phyloP scores from a whole-genome alignment of 2,329 filamentous ascomycete species.

The Fusarium austroafricanum region DNA sequence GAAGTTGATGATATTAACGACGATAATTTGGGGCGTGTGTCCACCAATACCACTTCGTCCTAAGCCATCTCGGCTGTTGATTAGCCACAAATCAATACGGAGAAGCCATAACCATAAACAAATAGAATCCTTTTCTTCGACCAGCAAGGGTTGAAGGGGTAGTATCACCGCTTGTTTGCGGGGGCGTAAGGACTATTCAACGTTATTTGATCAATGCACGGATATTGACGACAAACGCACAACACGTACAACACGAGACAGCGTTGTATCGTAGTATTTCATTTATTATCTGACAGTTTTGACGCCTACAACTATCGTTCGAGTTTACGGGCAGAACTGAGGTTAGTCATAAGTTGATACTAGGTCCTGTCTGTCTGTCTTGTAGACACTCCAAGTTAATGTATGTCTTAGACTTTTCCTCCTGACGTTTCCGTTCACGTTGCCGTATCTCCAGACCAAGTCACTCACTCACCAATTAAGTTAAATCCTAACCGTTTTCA shows the following conservation, averaged over 20 bases:
- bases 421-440: slow-evolving; percentile 24
- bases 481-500: neutral
- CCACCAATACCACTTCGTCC: slow-evolving; percentile 21
- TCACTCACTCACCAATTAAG: neutral
- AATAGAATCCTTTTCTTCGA: slow-evolving; percentile 1
- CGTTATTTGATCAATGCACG: slow-evolving; percentile 32
- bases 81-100: slow-evolving; percentile 16
- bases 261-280: neutral
- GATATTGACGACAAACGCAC: slow-evolving; percentile 12
- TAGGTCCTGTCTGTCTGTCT: no score
- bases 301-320: no score
- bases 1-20: slow-evolving; percentile 9
- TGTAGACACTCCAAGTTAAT: no score
- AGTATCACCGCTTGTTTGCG: slow-evolving; percentile 14
- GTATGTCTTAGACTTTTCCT: slow-evolving; percentile 24
- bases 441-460: slow-evolving; percentile 18
- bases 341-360: neutral
- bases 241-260: neutral
- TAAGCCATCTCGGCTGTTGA: slow-evolving; percentile 28
- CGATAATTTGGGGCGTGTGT: slow-evolving; percentile 6
- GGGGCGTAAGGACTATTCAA: slow-evolving; percentile 22
- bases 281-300: no score
- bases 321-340: neutral
- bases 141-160: slow-evolving; percentile 4
- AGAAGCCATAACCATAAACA: slow-evolving; percentile 2